phyloP scores from a whole-genome alignment of 129 eudicot species.

The Silybum marianum region DNA sequence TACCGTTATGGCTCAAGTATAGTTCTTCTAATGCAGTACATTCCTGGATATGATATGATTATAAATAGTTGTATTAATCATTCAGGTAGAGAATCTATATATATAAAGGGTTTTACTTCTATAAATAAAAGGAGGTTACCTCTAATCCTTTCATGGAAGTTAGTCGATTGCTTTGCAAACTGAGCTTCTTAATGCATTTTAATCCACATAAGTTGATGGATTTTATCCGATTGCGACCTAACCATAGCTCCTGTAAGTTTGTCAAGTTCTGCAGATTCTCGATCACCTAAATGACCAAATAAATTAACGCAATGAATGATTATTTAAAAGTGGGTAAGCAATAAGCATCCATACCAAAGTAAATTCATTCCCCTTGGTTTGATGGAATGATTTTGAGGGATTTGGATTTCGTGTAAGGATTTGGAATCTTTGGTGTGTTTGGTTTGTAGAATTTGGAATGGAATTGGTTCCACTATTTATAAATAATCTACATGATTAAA shows the following conservation, averaged over 20 bases:
- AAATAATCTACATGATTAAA: too few species aligned
- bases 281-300: constrained; percentile 61
- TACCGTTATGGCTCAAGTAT: constrained; percentile 96
- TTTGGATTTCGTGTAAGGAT: too few species aligned
- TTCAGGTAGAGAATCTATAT: neutral
- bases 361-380: too few species aligned
- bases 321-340: too few species aligned
- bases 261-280: constrained; percentile 74
- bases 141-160: constrained; percentile 85
- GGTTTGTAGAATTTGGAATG: too few species aligned
- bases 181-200: constrained; percentile 86
- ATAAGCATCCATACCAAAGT: too few species aligned
- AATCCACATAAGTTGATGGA: constrained; percentile 80
- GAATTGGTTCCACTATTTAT: too few species aligned
- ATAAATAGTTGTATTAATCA: neutral
- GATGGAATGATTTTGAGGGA: too few species aligned
- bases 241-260: constrained; percentile 86
- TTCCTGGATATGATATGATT: constrained; percentile 46
- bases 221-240: constrained; percentile 89
- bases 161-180: constrained; percentile 96
- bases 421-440: too few species aligned
- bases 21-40: constrained; percentile 87
- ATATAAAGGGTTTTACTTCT: neutral
- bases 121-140: constrained; percentile 40
- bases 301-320: too few species aligned